A percentile compares a stretch with the other conserved stretches of the same genome.
Evolutionary conservation across 2,329 filamentous ascomycete genomes (phyloP).

Genomic region (Colletotrichum chrysophilum): DNA sequence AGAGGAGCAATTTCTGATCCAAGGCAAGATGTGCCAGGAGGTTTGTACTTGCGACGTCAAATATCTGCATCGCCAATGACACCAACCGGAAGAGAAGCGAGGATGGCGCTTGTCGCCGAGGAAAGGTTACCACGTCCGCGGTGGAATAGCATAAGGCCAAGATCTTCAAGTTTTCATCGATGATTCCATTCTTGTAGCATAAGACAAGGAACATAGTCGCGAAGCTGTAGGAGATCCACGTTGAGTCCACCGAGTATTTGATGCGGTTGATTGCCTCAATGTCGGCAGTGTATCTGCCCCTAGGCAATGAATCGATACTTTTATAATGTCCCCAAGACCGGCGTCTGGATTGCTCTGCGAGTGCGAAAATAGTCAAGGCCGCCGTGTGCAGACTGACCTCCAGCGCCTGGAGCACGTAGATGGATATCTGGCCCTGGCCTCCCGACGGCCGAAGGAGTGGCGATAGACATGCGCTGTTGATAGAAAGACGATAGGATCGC

Average conservation of each 20-base stretch:
- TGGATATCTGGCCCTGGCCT: neutral
- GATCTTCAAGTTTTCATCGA: neutral
- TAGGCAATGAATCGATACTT: neutral
- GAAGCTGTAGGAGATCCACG: neutral
- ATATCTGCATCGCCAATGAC: neutral
- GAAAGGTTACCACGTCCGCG: neutral
- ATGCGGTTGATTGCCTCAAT: neutral
- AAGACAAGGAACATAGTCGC: neutral
- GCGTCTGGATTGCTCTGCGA: neutral
- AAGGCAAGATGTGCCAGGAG: neutral
- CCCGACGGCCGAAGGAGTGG: neutral
- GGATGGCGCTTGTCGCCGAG: neutral
- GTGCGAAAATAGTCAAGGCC: neutral
- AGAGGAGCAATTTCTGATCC: neutral
- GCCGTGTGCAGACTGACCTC: neutral
- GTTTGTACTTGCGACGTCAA: neutral
- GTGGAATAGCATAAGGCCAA: neutral
- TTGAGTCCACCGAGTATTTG: neutral
- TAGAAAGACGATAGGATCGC: neutral
- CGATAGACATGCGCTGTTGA: neutral
- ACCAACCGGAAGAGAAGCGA: neutral
- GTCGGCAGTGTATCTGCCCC: neutral
- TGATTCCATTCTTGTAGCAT: neutral
- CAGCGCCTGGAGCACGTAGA: neutral
- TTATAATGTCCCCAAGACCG: neutral